phyloP scores from a whole-genome alignment of 2,329 filamentous ascomycete species.

The Trichoderma hamatum region DNA sequence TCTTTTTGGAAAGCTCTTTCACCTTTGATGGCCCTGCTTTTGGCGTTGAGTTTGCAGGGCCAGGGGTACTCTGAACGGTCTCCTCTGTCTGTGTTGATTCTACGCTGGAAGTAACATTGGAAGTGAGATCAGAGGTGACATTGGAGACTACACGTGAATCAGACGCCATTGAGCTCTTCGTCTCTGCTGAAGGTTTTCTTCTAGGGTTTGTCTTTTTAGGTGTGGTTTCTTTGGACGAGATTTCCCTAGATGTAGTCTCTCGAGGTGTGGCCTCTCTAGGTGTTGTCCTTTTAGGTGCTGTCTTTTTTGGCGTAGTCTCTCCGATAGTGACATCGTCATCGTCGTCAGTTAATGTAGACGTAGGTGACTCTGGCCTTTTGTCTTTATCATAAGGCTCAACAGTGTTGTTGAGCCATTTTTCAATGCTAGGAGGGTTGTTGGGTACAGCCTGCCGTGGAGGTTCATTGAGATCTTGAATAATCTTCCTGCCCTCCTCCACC shows the following conservation, averaged over 20 bases:
- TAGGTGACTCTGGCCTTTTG: conserved; percentile 8
- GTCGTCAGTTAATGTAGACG: conserved; percentile 8
- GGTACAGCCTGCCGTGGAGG: conserved; percentile 51
- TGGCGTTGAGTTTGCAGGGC: conserved; percentile 15
- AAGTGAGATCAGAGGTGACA: conserved; percentile 22
- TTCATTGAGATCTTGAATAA: conserved; percentile 63
- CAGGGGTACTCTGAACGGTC: neutral
- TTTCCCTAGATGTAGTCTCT: neutral
- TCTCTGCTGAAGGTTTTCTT: conserved; percentile 34
- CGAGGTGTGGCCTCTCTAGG: neutral
- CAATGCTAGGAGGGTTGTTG: conserved; percentile 65
- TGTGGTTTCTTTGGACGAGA: neutral
- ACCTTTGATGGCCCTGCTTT: conserved; percentile 7
- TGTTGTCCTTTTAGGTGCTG: neutral
- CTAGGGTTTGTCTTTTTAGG: neutral
- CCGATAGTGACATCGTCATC: conserved; percentile 17
- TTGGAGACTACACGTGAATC: conserved; percentile 29
- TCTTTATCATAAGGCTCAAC: conserved; percentile 65
- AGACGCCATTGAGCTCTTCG: conserved; percentile 32
- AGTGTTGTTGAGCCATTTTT: conserved; percentile 66
- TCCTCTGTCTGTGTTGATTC: conserved; percentile 17
- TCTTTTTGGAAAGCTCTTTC: conserved; percentile 28
- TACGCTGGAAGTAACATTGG: conserved; percentile 23
- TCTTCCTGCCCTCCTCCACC: conserved; percentile 65
- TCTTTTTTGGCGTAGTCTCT: conserved; percentile 9